Conservation (phyloP, 2,329 filamentous ascomycete genomes). For the Cercospora berteroae region DNA sequence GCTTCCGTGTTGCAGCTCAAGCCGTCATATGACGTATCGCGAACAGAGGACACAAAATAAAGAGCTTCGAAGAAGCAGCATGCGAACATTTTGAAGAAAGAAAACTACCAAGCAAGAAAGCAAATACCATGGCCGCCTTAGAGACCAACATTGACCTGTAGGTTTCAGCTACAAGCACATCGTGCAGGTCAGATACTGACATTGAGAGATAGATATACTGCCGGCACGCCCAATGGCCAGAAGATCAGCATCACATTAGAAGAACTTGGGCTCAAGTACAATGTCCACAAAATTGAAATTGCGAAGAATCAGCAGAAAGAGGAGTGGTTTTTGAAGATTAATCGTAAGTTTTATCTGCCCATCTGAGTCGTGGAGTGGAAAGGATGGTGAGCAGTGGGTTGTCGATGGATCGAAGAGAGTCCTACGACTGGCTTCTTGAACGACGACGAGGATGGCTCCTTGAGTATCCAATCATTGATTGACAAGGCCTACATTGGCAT, state of each 20-base stretch:
- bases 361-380: constrained; percentile 57
- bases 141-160: constrained; percentile 14
- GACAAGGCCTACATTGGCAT: too few relatives aligned
- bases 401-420: background rate
- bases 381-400: background rate
- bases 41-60: background rate
- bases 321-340: constrained; percentile 48
- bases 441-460: too few relatives aligned
- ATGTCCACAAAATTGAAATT: constrained; percentile 43
- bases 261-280: constrained; percentile 36
- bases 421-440: background rate
- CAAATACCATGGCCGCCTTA: background rate
- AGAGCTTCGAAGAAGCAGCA: background rate
- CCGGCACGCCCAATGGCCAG: constrained; percentile 38
- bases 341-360: constrained; percentile 32
- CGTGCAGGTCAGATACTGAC: background rate
- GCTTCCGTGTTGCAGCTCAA: constrained; percentile 11
- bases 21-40: constrained; percentile 11
- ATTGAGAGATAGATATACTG: constrained; percentile 25
- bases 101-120: background rate
- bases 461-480: too few relatives aligned
- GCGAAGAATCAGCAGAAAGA: constrained; percentile 47
- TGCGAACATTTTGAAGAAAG: background rate
- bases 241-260: constrained; percentile 37
- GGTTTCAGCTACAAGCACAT: too few relatives aligned